Conservation (phyloP, 331 rosid species). For the Rhamnella rubrinervis region DNA sequence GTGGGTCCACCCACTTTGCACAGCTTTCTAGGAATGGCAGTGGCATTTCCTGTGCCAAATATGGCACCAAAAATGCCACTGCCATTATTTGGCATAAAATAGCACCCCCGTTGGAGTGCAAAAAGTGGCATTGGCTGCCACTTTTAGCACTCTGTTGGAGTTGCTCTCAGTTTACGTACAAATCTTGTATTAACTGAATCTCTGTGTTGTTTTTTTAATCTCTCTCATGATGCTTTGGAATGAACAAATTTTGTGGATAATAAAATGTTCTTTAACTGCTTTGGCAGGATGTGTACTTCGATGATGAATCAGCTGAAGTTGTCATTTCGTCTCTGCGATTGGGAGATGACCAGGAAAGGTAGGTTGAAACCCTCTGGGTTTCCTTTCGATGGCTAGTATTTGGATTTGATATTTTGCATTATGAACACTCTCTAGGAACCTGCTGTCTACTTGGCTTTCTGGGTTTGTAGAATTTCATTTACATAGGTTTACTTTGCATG, state of each 20-base stretch:
- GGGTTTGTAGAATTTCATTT: not conserved
- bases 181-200: no score
- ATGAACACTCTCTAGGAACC: not conserved
- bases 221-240: not conserved
- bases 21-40: no score
- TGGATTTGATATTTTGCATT: not conserved
- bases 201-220: not conserved
- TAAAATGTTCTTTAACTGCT: conserved; percentile 20
- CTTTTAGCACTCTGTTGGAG: no score
- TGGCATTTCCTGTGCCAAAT: no score
- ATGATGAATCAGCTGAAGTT: conserved; percentile 99
- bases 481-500: not conserved
- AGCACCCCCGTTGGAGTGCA: no score
- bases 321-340: conserved; percentile 90
- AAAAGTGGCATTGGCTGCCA: no score
- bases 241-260: not conserved
- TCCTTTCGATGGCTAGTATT: not conserved
- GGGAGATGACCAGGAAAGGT: conserved; percentile 99
- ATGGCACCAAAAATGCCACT: no score
- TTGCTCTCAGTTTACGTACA: no score
- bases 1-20: no score
- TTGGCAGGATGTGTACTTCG: conserved; percentile 90
- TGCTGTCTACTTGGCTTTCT: conserved; percentile 2
- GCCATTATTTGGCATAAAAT: no score
- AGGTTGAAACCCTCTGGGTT: conserved; percentile 17